phyloP scores from a whole-genome alignment of 176 grass and related monocot genomes.

The Oryza coarctata region DNA sequence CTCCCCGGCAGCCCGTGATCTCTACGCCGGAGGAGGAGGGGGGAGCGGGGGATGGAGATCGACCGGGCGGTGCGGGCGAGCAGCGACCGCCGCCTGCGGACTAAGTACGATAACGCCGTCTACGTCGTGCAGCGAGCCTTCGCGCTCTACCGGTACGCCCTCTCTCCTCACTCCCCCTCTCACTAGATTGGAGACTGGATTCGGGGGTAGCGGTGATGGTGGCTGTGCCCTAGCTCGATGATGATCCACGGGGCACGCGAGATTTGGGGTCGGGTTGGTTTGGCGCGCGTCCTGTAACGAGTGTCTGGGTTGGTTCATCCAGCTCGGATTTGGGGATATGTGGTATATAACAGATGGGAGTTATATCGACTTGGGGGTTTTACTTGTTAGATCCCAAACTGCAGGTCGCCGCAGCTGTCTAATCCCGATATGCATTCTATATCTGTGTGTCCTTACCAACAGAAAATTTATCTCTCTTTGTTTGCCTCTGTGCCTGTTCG shows the following conservation, averaged over 20 bases:
- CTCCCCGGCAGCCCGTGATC: background rate
- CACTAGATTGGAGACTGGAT: background rate
- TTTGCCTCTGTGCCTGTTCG: background rate
- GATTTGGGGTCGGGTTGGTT: slow-evolving; percentile 7
- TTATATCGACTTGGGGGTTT: background rate
- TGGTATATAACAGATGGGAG: background rate
- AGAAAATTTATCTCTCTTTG: background rate
- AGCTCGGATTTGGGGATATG: slow-evolving; percentile 3
- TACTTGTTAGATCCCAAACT: slow-evolving; percentile 24
- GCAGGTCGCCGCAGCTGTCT: background rate
- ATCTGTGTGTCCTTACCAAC: background rate
- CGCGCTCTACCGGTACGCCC: slow-evolving; percentile 80
- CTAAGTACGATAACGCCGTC: slow-evolving; percentile 83
- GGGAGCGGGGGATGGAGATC: slow-evolving; percentile 76
- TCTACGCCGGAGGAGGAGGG: background rate
- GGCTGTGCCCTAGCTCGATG: background rate
- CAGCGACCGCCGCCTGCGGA: slow-evolving; percentile 73
- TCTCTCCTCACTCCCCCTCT: background rate
- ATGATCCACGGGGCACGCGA: background rate
- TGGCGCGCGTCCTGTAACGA: background rate
- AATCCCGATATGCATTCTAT: background rate
- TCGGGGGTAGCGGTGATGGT: background rate
- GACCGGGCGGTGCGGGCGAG: slow-evolving; percentile 69
- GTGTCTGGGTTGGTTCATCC: background rate
- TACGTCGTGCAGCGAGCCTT: slow-evolving; percentile 97